Conservation (phyloP, 1,284 basidiomycete species). For the Tilletia walkeri region DNA sequence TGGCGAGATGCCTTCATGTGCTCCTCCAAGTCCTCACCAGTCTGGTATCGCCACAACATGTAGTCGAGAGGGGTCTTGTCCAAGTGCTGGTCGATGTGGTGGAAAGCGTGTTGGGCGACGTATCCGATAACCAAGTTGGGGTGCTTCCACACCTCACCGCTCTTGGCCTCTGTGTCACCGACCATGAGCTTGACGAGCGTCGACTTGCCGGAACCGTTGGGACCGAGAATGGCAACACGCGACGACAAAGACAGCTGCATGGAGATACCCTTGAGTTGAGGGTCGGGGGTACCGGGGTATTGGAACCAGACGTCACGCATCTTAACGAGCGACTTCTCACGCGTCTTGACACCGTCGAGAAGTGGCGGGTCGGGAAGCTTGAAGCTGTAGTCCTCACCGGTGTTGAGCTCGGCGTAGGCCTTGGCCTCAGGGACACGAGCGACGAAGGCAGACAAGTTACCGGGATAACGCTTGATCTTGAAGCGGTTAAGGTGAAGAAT, state of each 20-base stretch:
- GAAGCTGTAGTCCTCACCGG: constrained; percentile 56
- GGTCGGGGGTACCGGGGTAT: constrained; percentile 53
- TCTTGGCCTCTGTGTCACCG: constrained; percentile 54
- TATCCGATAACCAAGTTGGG: constrained; percentile 56
- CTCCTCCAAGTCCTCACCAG: constrained; percentile 56
- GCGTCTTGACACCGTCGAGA: constrained; percentile 56
- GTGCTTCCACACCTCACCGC: constrained; percentile 56
- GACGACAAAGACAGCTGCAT: constrained; percentile 56
- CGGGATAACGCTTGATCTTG: constrained; percentile 56
- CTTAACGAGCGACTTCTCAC: constrained; percentile 57
- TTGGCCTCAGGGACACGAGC: constrained; percentile 55
- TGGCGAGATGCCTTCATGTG: constrained; percentile 50
- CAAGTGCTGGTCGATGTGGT: constrained; percentile 57
- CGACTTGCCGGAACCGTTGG: constrained; percentile 56
- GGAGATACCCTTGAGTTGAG: constrained; percentile 53
- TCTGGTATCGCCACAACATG: constrained; percentile 57
- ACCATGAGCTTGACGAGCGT: constrained; percentile 55
- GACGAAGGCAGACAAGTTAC: constrained; percentile 55
- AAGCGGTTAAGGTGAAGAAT: constrained; percentile 56
- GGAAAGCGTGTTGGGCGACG: constrained; percentile 57
- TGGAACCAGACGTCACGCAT: constrained; percentile 55
- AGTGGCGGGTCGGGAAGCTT: constrained; percentile 56
- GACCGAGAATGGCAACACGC: constrained; percentile 55
- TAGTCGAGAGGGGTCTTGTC: constrained; percentile 56
- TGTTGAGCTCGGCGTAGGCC: constrained; percentile 54